Evolutionary conservation across 805 yeast species (phyloP).

Genomic region (Wickerhamomyces canadensis): DNA sequence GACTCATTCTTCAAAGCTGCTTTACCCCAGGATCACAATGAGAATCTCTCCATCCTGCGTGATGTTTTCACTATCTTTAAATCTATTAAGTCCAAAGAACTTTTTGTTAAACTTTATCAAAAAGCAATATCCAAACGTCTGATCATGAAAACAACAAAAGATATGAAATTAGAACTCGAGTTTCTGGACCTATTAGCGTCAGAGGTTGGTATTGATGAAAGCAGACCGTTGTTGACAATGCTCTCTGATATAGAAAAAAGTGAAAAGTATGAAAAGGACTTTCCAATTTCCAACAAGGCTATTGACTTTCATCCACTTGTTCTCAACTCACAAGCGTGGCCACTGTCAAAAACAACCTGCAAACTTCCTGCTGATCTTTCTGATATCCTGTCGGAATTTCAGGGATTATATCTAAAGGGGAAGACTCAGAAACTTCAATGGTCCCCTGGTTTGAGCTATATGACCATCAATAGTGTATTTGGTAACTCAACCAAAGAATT

Average conservation of each 20-base stretch:
- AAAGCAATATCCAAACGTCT: conserved; percentile 19
- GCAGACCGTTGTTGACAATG: conserved; percentile 13
- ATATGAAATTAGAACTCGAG: conserved; percentile 7
- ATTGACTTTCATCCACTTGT: conserved; percentile 18
- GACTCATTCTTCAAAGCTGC: conserved; percentile 15
- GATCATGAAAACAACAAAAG: conserved; percentile 7
- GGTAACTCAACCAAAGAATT: conserved; percentile 13
- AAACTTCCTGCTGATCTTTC: conserved; percentile 9
- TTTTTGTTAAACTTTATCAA: conserved; percentile 15
- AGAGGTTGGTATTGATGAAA: conserved; percentile 14
- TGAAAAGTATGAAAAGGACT: neutral
- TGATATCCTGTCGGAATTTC: conserved; percentile 4
- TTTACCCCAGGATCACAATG: neutral
- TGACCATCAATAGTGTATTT: conserved; percentile 15
- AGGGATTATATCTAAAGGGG: conserved; percentile 9
- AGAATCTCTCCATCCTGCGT: conserved; percentile 2
- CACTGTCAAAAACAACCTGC: conserved; percentile 6
- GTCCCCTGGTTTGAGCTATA: conserved; percentile 18
- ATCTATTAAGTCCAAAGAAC: conserved; percentile 18
- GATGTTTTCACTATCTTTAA: conserved; percentile 16
- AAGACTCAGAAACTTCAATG: conserved; percentile 12
- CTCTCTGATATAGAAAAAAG: conserved; percentile 14
- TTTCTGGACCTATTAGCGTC: conserved; percentile 7
- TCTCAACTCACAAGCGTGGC: conserved; percentile 17
- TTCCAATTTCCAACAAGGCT: neutral